phyloP scores from a whole-genome alignment of 371 early-diverging fungal species.

The Mortierella sp. region DNA sequence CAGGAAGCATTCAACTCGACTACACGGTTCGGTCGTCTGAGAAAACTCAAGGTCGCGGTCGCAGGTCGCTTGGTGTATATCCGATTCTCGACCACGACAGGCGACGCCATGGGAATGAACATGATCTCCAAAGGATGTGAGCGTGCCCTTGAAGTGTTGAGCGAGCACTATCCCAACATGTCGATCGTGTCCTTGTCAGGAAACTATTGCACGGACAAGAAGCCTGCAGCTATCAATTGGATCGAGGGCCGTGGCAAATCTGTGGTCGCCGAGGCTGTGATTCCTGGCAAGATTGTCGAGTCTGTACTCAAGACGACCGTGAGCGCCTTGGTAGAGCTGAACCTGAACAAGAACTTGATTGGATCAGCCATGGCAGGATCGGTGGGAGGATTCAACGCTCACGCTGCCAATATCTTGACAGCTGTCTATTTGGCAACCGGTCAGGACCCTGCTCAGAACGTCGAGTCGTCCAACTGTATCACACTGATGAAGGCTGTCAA shows the following conservation, averaged over 20 bases:
- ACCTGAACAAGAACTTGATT: slow-evolving; percentile 89
- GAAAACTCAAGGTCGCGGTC: slow-evolving; percentile 83
- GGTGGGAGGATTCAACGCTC: slow-evolving; percentile 96
- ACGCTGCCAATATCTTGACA: slow-evolving; percentile 95
- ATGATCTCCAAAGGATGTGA: slow-evolving; percentile 98
- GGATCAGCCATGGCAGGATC: slow-evolving; percentile 97
- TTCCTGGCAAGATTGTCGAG: slow-evolving; percentile 82
- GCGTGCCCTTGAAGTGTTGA: slow-evolving; percentile 73
- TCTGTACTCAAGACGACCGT: slow-evolving; percentile 92
- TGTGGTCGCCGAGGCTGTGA: slow-evolving; percentile 88
- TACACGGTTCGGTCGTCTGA: slow-evolving; percentile 87
- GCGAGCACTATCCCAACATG: slow-evolving; percentile 77
- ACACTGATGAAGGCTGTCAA: slow-evolving; percentile 93
- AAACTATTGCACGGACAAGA: slow-evolving; percentile 98
- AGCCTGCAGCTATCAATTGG: slow-evolving; percentile 97
- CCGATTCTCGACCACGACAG: slow-evolving; percentile 92
- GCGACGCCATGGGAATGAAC: slow-evolving; percentile 99
- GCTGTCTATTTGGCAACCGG: slow-evolving; percentile 96
- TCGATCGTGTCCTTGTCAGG: slow-evolving; percentile 87
- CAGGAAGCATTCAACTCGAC: slow-evolving; percentile 89
- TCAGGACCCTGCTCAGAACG: slow-evolving; percentile 98
- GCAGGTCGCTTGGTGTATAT: slow-evolving; percentile 88
- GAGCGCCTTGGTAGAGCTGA: slow-evolving; percentile 79
- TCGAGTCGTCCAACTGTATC: slow-evolving; percentile 95
- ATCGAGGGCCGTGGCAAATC: slow-evolving; percentile 98